These are phyloP conservation scores for Viridothelium virens DNA, from an alignment of 495 filamentous ascomycete genomes.

Conservation along the genomic window DNA sequence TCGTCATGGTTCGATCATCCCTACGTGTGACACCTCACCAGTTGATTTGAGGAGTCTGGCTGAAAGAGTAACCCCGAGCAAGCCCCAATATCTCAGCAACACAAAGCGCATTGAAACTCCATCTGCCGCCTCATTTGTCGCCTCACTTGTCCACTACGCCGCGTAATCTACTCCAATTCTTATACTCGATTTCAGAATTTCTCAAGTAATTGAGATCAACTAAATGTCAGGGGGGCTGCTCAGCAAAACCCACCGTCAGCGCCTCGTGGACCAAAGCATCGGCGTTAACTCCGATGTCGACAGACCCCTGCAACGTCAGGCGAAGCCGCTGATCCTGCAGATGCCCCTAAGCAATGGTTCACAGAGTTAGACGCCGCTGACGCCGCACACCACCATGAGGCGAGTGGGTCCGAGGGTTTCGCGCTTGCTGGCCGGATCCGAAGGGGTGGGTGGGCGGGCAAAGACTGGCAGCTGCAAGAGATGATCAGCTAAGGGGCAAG, in stretches of 20 bases:
- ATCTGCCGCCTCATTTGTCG: neutral
- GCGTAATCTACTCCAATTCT: neutral
- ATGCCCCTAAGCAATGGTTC: neutral
- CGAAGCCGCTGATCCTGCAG: neutral
- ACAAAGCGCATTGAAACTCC: too few species aligned
- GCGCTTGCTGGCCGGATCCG: neutral
- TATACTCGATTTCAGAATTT: neutral
- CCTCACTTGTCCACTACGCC: neutral
- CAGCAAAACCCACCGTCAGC: neutral
- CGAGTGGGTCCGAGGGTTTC: neutral
- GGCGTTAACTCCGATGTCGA: neutral
- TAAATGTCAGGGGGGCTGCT: too few species aligned
- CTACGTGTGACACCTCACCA: too few species aligned
- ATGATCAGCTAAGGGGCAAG: neutral
- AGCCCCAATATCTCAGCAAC: too few species aligned
- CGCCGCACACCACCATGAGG: neutral
- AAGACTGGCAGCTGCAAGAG: neutral
- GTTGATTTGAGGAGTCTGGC: too few species aligned
- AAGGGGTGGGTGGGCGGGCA: neutral
- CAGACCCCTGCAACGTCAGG: neutral
- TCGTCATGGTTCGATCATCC: too few species aligned
- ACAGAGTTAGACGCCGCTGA: conserved; percentile 2
- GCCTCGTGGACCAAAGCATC: conserved; percentile 1
- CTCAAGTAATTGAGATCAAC: neutral
- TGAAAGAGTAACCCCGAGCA: too few species aligned